These are phyloP conservation scores for Trichoderma sp. DNA, from an alignment of 2,329 filamentous ascomycete genomes.

Conservation along the genomic window DNA sequence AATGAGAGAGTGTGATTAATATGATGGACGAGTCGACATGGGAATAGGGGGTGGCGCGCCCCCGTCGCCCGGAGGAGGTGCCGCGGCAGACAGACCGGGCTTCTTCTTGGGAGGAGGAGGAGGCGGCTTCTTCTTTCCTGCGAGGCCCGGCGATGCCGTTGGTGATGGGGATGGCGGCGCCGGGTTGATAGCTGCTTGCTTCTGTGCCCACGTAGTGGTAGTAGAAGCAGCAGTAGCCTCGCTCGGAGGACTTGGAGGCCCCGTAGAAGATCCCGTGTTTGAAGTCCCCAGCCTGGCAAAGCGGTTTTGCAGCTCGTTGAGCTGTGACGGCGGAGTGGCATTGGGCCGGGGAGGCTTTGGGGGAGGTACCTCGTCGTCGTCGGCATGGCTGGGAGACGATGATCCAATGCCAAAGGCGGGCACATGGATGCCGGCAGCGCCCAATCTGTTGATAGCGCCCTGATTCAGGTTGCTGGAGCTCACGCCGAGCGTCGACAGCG, in stretches of 20 bases:
- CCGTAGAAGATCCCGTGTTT: conserved; percentile 24
- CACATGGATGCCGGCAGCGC: conserved; percentile 72
- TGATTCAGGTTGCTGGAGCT: conserved; percentile 44
- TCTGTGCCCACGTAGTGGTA: conserved; percentile 60
- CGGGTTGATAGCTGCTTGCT: conserved; percentile 61
- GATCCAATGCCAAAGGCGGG: conserved; percentile 70
- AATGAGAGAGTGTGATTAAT: conserved; percentile 28
- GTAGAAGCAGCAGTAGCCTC: conserved; percentile 37
- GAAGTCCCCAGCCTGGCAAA: conserved; percentile 55
- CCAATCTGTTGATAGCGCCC: conserved; percentile 62
- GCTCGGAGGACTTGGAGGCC: conserved; percentile 27
- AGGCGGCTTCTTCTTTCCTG: conserved; percentile 52
- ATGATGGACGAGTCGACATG: conserved; percentile 48
- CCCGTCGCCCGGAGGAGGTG: conserved; percentile 24
- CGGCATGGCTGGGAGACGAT: conserved; percentile 25
- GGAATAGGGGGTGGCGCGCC: conserved; percentile 51
- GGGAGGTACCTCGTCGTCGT: conserved; percentile 23
- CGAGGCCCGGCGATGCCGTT: conserved; percentile 21
- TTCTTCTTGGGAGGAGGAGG: conserved; percentile 54
- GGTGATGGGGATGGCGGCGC: conserved; percentile 37
- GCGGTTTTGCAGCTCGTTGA: conserved; percentile 65
- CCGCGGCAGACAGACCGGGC: conserved; percentile 33
- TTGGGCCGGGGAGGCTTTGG: conserved; percentile 29
- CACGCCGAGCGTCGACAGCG: conserved; percentile 29
- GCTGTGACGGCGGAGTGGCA: conserved; percentile 36